Conservation (phyloP, 495 filamentous ascomycete genomes). For the Penicillium bialowiezense region DNA sequence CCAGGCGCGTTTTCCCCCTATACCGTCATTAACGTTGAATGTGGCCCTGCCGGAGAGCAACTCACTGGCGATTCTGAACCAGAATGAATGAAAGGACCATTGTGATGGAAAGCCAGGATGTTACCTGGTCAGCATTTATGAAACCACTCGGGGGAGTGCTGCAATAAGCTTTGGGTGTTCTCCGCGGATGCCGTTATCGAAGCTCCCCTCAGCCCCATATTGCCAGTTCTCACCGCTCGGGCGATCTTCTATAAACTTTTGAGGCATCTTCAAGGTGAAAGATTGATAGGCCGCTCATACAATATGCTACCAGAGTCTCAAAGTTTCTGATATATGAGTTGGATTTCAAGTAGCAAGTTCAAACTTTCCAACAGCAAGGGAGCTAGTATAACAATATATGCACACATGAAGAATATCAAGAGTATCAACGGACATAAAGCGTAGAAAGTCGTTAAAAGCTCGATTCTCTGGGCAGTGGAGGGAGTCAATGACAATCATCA, state of each 20-base stretch:
- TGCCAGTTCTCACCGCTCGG: constrained; percentile 32
- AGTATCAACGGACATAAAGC: constrained; percentile 24
- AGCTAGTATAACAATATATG: constrained; percentile 6
- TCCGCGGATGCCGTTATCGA: constrained; percentile 27
- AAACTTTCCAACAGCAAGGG: neutral
- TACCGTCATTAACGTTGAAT: constrained; percentile 18
- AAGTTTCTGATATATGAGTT: no score
- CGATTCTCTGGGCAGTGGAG: neutral
- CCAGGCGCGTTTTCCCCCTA: constrained; percentile 97
- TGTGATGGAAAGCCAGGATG: constrained; percentile 14
- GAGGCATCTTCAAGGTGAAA: no score
- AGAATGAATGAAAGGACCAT: constrained; percentile 95
- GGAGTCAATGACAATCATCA: neutral
- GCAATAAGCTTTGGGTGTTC: constrained; percentile 18
- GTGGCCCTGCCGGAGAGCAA: constrained; percentile 6
- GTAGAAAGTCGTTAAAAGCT: constrained; percentile 25
- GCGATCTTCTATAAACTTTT: neutral
- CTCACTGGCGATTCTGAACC: constrained; percentile 94
- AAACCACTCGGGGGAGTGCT: constrained; percentile 9
- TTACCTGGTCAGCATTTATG: constrained; percentile 24
- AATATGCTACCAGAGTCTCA: no score
- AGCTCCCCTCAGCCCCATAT: constrained; percentile 32
- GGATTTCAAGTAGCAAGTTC: no score
- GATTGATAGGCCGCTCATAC: no score
- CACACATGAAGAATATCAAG: constrained; percentile 11